These are phyloP conservation scores for Naumovozyma baii DNA, from an alignment of 805 yeast species.

Conservation along the genomic window DNA sequence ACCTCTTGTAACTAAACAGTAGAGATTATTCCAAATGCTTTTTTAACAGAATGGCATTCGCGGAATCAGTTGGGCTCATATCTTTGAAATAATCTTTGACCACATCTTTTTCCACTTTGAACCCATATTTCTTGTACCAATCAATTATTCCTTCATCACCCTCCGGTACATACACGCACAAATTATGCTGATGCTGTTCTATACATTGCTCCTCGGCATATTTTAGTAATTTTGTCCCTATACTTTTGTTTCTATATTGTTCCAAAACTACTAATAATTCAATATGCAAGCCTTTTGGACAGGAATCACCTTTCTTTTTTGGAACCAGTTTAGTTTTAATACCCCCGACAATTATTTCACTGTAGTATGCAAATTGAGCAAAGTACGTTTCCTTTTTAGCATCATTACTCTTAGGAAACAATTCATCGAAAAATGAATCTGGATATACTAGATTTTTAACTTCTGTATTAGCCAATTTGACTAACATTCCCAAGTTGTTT, in stretches of 20 bases:
- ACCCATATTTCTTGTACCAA: conserved; percentile 48
- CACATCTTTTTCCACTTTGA: conserved; percentile 22
- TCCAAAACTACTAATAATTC: conserved; percentile 59
- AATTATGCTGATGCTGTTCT: conserved; percentile 31
- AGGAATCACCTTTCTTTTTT: conserved; percentile 30
- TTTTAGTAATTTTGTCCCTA: conserved; percentile 51
- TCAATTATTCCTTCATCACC: conserved; percentile 35
- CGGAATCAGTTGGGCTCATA: conserved; percentile 5
- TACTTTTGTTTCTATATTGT: conserved; percentile 51
- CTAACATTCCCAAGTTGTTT: conserved; percentile 21
- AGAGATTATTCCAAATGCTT: conserved; percentile 6
- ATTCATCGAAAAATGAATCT: conserved; percentile 17
- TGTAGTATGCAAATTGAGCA: conserved; percentile 41
- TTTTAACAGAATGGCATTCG: conserved; percentile 15
- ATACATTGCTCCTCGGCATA: conserved; percentile 49
- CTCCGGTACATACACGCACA: conserved; percentile 43
- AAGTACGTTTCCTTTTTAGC: conserved; percentile 14
- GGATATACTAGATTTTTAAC: conserved; percentile 8
- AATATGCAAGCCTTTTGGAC: conserved; percentile 49
- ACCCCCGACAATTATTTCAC: conserved; percentile 76
- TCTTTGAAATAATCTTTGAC: not conserved
- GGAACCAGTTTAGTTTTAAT: conserved; percentile 47
- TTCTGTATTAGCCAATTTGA: conserved; percentile 10
- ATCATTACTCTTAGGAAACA: conserved; percentile 10
- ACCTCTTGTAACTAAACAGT: too few species aligned